These are phyloP conservation scores for Pythium utonaiense DNA, from an alignment of 352 stramenopile genomes.

Conservation along the genomic window DNA sequence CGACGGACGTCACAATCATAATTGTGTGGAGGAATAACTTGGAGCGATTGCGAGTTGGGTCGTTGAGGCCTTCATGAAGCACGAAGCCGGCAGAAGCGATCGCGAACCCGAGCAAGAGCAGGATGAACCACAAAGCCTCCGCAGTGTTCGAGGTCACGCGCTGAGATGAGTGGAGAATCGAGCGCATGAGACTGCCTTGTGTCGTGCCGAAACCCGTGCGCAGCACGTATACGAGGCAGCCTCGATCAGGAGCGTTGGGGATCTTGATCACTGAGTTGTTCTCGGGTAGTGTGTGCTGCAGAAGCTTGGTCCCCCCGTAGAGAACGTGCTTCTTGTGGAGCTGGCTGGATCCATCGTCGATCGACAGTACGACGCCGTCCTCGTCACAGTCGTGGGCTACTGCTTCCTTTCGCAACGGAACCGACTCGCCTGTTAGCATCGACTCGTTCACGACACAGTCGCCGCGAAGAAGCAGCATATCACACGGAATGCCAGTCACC, in stretches of 20 bases:
- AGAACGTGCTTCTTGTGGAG: slow-evolving; percentile 67
- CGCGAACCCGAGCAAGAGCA: slow-evolving; percentile 90
- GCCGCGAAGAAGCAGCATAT: slow-evolving; percentile 90
- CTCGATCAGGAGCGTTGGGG: slow-evolving; percentile 65
- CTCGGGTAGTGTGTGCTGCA: slow-evolving; percentile 28
- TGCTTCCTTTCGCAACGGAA: slow-evolving; percentile 91
- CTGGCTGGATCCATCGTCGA: slow-evolving; percentile 32
- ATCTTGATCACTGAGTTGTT: slow-evolving; percentile 15
- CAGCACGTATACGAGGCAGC: slow-evolving; percentile 88
- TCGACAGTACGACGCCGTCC: slow-evolving; percentile 2
- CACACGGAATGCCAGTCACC: slow-evolving; percentile 67
- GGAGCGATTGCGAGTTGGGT: slow-evolving; percentile 72
- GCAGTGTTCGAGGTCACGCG: slow-evolving; percentile 85
- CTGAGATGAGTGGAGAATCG: slow-evolving; percentile 92
- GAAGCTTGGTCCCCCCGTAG: slow-evolving; percentile 67
- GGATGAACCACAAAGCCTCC: slow-evolving; percentile 93
- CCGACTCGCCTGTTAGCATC: slow-evolving; percentile 94
- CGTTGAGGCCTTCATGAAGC: slow-evolving; percentile 45
- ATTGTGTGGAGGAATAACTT: slow-evolving; percentile 93
- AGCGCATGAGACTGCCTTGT: slow-evolving; percentile 93
- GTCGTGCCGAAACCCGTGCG: slow-evolving; percentile 92
- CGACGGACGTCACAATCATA: slow-evolving; percentile 95
- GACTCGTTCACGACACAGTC: slow-evolving; percentile 94
- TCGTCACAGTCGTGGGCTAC: slow-evolving; percentile 14
- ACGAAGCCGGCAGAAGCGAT: slow-evolving; percentile 83